Evolutionary conservation across 2,329 filamentous ascomycete species (phyloP).

Genomic region (Atkinsonella texensis): DNA sequence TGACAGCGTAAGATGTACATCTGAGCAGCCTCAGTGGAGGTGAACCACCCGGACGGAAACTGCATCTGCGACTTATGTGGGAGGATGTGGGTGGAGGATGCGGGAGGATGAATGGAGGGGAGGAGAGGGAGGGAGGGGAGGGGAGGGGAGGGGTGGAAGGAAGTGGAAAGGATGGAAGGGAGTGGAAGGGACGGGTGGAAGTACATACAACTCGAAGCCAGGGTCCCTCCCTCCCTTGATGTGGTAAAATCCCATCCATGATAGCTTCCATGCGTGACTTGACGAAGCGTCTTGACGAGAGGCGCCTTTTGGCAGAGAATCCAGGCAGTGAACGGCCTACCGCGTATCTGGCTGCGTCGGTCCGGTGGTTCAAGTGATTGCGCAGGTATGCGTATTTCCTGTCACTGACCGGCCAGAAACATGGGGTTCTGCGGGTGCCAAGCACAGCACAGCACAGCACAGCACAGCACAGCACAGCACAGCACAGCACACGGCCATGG

Average conservation of each 20-base stretch:
- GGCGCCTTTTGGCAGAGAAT: too few species aligned
- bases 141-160: not conserved
- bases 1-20: slow-evolving; percentile 5
- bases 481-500: slow-evolving; percentile 3
- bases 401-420: not conserved
- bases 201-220: too few species aligned
- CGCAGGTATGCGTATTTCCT: not conserved
- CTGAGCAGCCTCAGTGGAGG: slow-evolving; percentile 6
- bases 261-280: too few species aligned
- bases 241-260: too few species aligned
- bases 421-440: not conserved
- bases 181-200: too few species aligned
- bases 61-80: slow-evolving; percentile 4
- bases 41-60: slow-evolving; percentile 8
- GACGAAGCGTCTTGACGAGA: too few species aligned
- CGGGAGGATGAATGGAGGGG: not conserved
- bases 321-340: too few species aligned
- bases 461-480: not conserved
- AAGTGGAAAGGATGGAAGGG: too few species aligned
- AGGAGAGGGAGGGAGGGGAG: not conserved
- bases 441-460: not conserved
- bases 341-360: too few species aligned
- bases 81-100: not conserved
- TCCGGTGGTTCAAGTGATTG: too few species aligned
- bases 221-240: too few species aligned